Evolutionary conservation across 2,329 filamentous ascomycete species (phyloP), one percentile per base, ranked within the genome.

Genomic region (Arachnopeziza araneosa): DNA sequence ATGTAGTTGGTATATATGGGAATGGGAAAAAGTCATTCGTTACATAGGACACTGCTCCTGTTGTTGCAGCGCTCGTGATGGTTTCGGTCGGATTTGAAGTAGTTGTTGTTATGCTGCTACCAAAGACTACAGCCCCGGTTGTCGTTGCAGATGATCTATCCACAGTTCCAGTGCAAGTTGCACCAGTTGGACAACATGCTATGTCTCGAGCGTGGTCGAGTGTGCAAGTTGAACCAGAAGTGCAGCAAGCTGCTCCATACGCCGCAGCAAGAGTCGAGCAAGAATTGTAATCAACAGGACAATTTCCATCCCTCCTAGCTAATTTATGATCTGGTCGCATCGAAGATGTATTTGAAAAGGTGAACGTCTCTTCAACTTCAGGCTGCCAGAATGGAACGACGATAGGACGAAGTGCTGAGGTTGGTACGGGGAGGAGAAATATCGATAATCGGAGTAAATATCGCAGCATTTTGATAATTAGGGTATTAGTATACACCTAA

Each of bases 21-120:
- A 86, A 87, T 12, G 80, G 78, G 70, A 85, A 87, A 71, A 81
- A 85, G 24, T 75, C 66, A 69, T 87, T 86, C 50, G 77, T 72
- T 21, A 86, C 82, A 68, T 78, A 84, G 36, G 82, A 82, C 22
- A 75, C 75, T 1, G 73, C 68, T 22, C 73, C 71, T 2, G 61
- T 61, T 24, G 48, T 54, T n/a, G 23, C 24, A 6, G 65, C 62
- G 12, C 60, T 56, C 23, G 65, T 66, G 12, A 61, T 56, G 21
- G 64, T 66, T 2, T 60, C 54, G 1, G 55, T 55, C 1, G 64
- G 58, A 8, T 55, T 63, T 12, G 63, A 60, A 3, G 60, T 58
- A 1, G 60, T 56, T n/a, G 63, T 64, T 2, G 64, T 63, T 1
- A 57, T 57, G 23, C 58, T 50, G 17, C 36, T 59, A 22, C 63